phyloP scores from a whole-genome alignment of 768 basidiomycete genomes.

The Phlebiopsis gigantea region DNA sequence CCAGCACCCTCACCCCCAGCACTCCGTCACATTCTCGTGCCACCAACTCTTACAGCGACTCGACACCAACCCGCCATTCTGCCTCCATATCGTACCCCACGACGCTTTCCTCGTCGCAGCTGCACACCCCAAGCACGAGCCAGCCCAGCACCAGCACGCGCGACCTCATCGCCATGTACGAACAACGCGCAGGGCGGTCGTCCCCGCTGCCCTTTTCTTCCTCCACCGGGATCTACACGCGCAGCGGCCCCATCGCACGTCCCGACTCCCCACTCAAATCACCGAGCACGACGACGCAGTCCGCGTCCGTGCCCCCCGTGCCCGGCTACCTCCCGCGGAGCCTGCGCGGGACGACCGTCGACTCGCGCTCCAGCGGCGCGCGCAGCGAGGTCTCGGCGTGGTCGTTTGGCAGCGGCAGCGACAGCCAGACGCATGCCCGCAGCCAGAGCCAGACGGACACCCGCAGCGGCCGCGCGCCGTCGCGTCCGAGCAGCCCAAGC shows the following conservation, averaged over 20 bases:
- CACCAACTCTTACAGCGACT: neutral
- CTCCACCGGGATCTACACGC: neutral
- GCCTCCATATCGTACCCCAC: neutral
- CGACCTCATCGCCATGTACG: constrained; percentile 11
- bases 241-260: neutral
- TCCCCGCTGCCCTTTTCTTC: neutral
- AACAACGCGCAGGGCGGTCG: neutral
- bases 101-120: neutral
- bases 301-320: neutral
- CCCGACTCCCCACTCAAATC: neutral
- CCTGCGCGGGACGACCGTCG: neutral
- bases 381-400: neutral
- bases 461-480: neutral
- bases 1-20: neutral
- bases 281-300: neutral
- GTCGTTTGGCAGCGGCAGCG: neutral
- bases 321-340: neutral
- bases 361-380: neutral
- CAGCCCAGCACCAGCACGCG: neutral
- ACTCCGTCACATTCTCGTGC: neutral
- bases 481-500: constrained; percentile 1
- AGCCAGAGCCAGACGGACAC: neutral
- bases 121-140: neutral
- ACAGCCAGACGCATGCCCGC: neutral
- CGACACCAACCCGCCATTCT: neutral